Conservation (phyloP, 768 basidiomycete genomes). For the Lactifluus echinatus region DNA sequence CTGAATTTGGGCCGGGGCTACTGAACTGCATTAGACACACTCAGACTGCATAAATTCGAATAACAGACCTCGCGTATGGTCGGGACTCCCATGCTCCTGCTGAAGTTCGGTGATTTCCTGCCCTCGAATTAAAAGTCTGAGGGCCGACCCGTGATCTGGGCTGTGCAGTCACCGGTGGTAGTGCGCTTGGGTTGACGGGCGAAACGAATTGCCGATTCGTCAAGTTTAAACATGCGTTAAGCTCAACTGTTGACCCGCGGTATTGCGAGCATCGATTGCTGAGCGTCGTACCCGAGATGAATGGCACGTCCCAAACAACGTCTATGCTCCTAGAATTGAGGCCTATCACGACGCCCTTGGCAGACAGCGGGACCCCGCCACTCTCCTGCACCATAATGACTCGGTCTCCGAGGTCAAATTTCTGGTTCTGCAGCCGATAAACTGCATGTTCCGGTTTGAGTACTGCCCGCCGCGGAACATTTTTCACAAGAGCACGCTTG, state of each 20-base stretch:
- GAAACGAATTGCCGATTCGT: constrained; percentile 79
- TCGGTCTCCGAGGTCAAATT: constrained; percentile 82
- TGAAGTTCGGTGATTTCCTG: constrained; percentile 43
- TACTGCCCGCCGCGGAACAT: constrained; percentile 86
- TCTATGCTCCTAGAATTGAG: constrained; percentile 84
- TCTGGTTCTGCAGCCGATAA: constrained; percentile 84
- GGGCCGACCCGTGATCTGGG: constrained; percentile 67
- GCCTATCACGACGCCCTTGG: constrained; percentile 91
- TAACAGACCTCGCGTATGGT: constrained; percentile 28
- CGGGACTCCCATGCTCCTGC: constrained; percentile 60
- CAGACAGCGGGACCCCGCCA: constrained; percentile 81
- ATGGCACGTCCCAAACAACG: constrained; percentile 91
- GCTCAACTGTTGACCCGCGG: constrained; percentile 82
- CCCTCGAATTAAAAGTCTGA: constrained; percentile 48
- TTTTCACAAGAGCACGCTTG: constrained; percentile 90
- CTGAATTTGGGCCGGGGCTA: constrained; percentile 24
- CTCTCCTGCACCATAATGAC: constrained; percentile 96
- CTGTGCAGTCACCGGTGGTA: constrained; percentile 35
- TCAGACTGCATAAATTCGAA: background rate
- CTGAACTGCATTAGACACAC: background rate
- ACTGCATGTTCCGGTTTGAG: constrained; percentile 87
- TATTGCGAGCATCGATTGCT: constrained; percentile 90
- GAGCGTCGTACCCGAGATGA: constrained; percentile 87
- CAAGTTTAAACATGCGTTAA: constrained; percentile 84
- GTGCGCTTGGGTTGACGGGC: constrained; percentile 54